A percentile compares a stretch with the other conserved stretches of the same genome.
These are phyloP conservation scores for Trichoderma breve DNA, from an alignment of 2,329 filamentous ascomycete genomes.

Conservation along the genomic window DNA sequence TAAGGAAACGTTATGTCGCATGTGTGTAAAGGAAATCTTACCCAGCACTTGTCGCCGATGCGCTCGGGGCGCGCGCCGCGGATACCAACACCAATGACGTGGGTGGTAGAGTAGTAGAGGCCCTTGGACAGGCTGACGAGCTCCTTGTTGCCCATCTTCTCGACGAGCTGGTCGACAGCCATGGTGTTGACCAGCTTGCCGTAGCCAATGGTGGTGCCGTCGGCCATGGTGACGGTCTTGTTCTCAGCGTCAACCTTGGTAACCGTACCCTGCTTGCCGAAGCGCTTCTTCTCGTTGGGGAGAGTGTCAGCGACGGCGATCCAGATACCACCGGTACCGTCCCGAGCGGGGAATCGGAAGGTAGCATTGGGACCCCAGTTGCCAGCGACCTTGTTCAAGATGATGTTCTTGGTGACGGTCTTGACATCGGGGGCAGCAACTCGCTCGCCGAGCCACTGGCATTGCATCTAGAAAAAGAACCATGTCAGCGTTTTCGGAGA, in stretches of 20 bases:
- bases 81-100: constrained; percentile 94
- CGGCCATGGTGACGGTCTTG: constrained; percentile 77
- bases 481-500: background rate
- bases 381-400: constrained; percentile 91
- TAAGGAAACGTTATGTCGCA: background rate
- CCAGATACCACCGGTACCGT: constrained; percentile 98
- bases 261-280: constrained; percentile 81
- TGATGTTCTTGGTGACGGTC: constrained; percentile 87
- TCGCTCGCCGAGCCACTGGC: constrained; percentile 96
- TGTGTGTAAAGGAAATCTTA: constrained; percentile 39
- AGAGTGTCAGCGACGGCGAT: constrained; percentile 92
- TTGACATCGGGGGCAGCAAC: constrained; percentile 96
- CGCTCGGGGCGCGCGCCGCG: constrained; percentile 88
- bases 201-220: constrained; percentile 88
- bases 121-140: constrained; percentile 80
- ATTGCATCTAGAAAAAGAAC: constrained; percentile 81
- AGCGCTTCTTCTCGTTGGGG: constrained; percentile 86
- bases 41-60: constrained; percentile 99
- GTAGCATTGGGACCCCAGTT: constrained; percentile 98
- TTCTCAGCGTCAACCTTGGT: constrained; percentile 81
- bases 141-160: constrained; percentile 85
- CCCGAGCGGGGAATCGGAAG: constrained; percentile 94
- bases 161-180: constrained; percentile 84
- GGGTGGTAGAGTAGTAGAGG: constrained; percentile 94
- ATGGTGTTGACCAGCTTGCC: constrained; percentile 94